Base-by-base conservation (phyloP, 768 basidiomycete species). In the Tylopilus subfusipes region DNA sequence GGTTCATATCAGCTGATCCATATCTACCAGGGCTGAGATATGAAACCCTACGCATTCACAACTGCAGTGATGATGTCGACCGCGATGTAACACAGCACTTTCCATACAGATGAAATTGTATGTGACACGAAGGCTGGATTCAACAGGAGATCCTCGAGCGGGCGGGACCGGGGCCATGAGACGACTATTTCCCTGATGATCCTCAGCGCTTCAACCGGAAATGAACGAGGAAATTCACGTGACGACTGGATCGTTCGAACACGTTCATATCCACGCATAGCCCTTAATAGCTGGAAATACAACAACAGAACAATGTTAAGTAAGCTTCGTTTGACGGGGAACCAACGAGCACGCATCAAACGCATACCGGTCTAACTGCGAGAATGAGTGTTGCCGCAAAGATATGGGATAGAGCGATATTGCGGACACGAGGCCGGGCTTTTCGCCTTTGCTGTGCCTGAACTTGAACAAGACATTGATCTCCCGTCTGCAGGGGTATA, bases 141-240 rank as follows among this genome's bases (percentile, higher is more conserved):
- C 9, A 3, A 44, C 11, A n/a, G 21, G n/a, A 21, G 43, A 31
- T 9, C 12, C 29, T 52, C 33, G 48, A 59, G 42, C 48, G 4
- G 49, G 42, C 57, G 48, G 52, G 34, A 30, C 54, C 63, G 52
- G 31, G 34, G 14, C 12, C 16, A 27, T 39, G 34, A 24, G 42
- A 2, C 16, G 44, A 48, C 19, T 44, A 11, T 11, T 21, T 39
- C n/a, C n/a, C 9, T 40, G 34, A 42, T 49, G 25, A 60, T 54
- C 18, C 53, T 50, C 25, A 48, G 25, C 48, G 21, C 12, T 43
- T 47, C 38, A 29, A 14, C 38, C 33, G 40, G 52, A 64, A 51
- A 58, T 56, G 53, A 54, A 39, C 40, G 38, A 30, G 27, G 31
- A n/a, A 47, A 44, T 44, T 50, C 24, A 47, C 52, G 47, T 27